A percentile compares a stretch with the other conserved stretches of the same genome.
Evolutionary conservation across 805 yeast species (phyloP).

Genomic region (Monosporozyma yasuniensis): DNA sequence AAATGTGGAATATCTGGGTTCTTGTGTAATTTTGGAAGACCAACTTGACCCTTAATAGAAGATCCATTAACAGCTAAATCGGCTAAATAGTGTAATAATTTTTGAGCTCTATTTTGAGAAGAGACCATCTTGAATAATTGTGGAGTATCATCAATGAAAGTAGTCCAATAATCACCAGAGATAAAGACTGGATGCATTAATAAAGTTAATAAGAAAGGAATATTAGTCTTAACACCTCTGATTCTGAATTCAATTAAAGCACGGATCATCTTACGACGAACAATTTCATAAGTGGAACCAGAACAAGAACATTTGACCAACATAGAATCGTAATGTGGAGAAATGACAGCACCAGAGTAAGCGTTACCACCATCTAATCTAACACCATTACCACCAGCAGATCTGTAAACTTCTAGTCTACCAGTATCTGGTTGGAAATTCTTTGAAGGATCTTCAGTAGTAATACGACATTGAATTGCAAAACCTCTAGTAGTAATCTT

Average conservation of each 20-base stretch:
- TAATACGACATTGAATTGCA: slow-evolving; percentile 98
- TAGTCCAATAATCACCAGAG: slow-evolving; percentile 90
- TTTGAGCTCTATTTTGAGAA: slow-evolving; percentile 95
- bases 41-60: slow-evolving; percentile 90
- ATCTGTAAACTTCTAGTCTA: slow-evolving; percentile 93
- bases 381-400: slow-evolving; percentile 99
- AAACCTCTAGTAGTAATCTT: slow-evolving; percentile 93
- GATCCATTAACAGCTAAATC: slow-evolving; percentile 95
- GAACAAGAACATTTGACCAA: slow-evolving; percentile 94
- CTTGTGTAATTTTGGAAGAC: slow-evolving; percentile 71
- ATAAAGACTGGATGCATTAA: slow-evolving; percentile 86
- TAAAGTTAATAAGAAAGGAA: slow-evolving; percentile 87
- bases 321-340: slow-evolving; percentile 97
- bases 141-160: slow-evolving; percentile 97
- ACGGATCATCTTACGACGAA: slow-evolving; percentile 95
- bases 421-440: slow-evolving; percentile 98
- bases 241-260: slow-evolving; percentile 95
- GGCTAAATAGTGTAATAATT: slow-evolving; percentile 80
- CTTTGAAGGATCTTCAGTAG: slow-evolving; percentile 95
- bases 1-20: slow-evolving; percentile 71
- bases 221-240: slow-evolving; percentile 98
- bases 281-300: slow-evolving; percentile 95
- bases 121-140: slow-evolving; percentile 87
- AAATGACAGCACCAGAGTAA: slow-evolving; percentile 90
- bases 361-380: slow-evolving; percentile 98